Base-by-base conservation (phyloP, 257 asterid genomes). In the Asclepias syriaca region DNA sequence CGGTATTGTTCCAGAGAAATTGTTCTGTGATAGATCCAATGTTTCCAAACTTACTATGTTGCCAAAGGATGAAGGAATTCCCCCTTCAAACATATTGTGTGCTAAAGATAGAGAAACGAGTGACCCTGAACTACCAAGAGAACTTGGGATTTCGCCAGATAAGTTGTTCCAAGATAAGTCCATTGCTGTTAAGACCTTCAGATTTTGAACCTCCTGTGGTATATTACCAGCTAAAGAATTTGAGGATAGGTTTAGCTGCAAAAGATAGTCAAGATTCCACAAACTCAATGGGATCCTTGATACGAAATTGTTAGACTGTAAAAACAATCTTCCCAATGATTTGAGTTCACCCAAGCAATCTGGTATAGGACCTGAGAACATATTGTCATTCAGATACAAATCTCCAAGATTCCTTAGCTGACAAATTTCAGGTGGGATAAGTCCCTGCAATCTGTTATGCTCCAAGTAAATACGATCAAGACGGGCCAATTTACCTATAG, bases 341-440 rank as follows among this genome's bases (percentile, higher is more conserved):
- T 79, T 77, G 32, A 87, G 50, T n/a, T 77, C 82, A 45, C 90
- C 92, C 48, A 89, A 72, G 79, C 92, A 89, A n/a, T 73, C 74
- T 32, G 93, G 93, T 59, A 89, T 84, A 0, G 83, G 34, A 13
- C 96, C 96, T n/a, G 58, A 18, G 29, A 89, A 71, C 70, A 7
- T 68, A 60, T 89, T 87, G 39, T 79, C 32, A 65, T 78, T 78
- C 61, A 81, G 32, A 57, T 79, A 78, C 40, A 89, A 53, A 61
- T 75, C 83, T 40, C 89, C 92, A 45, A 89, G 81, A 39, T 66
- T 75, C 32, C 48, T 32, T n/a, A 85, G 39, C 27, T 77, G 66
- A 74, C 93, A 89, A 74, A 89, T 77, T 16, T 76, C 76, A 12
- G 22, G 37, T 2, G 89, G 91, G 69, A 89, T 80, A 45, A 39